A percentile compares a stretch with the other conserved stretches of the same genome.
phyloP scores from a whole-genome alignment of 2,329 filamentous ascomycete genomes.

The Thielaviopsis populi region DNA sequence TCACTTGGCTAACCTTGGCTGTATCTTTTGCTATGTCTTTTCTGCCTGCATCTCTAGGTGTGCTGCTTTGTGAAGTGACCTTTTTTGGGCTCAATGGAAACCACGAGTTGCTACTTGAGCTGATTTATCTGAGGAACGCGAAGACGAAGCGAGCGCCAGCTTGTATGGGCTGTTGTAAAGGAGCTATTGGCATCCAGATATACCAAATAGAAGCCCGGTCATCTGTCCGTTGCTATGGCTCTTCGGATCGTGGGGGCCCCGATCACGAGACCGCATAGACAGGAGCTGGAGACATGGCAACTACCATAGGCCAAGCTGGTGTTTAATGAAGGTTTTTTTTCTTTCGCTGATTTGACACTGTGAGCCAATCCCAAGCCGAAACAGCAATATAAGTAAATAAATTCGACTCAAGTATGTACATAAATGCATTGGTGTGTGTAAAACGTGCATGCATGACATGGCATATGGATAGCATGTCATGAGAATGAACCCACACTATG shows the following conservation, averaged over 20 bases:
- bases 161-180: neutral
- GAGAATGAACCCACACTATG: neutral
- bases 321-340: too few species aligned
- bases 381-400: too few species aligned
- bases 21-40: neutral
- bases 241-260: neutral
- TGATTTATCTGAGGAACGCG: neutral
- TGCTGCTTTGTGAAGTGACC: neutral
- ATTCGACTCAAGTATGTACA: too few species aligned
- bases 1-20: neutral
- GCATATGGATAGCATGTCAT: neutral
- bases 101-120: neutral
- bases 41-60: neutral
- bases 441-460: neutral
- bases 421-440: neutral
- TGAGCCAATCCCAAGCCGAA: too few species aligned
- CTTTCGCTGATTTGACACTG: too few species aligned
- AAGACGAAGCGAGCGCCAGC: neutral
- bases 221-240: neutral
- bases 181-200: neutral
- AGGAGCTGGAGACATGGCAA: neutral
- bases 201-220: neutral
- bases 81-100: neutral
- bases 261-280: neutral
- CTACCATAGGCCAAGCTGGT: too few species aligned